Evolutionary conservation across 108 stramenopile species (phyloP).

Genomic region (Aurantiochytrium sp.): DNA sequence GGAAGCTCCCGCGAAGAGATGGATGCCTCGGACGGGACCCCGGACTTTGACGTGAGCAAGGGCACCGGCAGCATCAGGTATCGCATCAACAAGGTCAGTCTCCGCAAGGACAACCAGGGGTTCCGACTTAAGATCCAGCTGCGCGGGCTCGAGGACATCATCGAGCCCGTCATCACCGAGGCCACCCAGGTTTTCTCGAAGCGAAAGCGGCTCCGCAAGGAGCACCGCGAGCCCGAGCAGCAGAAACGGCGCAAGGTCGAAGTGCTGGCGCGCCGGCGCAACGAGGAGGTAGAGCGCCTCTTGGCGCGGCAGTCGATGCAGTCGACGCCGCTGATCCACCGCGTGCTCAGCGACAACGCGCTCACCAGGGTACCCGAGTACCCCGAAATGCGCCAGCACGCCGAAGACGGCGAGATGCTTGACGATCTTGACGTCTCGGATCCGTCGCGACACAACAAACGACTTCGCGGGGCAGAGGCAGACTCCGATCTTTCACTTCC

Average conservation of each 20-base stretch:
- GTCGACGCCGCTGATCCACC: background rate
- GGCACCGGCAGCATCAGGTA: background rate
- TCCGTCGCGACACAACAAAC: too few relatives aligned
- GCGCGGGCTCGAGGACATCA: background rate
- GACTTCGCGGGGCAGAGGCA: too few relatives aligned
- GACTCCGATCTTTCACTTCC: too few relatives aligned
- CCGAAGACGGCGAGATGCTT: background rate
- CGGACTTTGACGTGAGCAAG: background rate
- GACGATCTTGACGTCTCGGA: background rate
- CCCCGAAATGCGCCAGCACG: background rate
- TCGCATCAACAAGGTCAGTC: background rate
- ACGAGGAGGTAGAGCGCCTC: background rate
- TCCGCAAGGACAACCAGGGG: constrained; percentile 26
- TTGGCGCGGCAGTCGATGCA: background rate
- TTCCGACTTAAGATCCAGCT: background rate
- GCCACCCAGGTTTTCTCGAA: background rate
- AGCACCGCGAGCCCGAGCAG: constrained; percentile 24
- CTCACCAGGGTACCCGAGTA: background rate
- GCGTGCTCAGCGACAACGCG: background rate
- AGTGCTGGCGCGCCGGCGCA: background rate
- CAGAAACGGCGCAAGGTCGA: background rate
- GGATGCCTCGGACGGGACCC: background rate
- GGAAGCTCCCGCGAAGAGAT: background rate
- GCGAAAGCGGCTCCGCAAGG: background rate
- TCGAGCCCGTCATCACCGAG: background rate